Conservation (phyloP, 805 yeast genomes). For the Pichia thaimueangensis region DNA sequence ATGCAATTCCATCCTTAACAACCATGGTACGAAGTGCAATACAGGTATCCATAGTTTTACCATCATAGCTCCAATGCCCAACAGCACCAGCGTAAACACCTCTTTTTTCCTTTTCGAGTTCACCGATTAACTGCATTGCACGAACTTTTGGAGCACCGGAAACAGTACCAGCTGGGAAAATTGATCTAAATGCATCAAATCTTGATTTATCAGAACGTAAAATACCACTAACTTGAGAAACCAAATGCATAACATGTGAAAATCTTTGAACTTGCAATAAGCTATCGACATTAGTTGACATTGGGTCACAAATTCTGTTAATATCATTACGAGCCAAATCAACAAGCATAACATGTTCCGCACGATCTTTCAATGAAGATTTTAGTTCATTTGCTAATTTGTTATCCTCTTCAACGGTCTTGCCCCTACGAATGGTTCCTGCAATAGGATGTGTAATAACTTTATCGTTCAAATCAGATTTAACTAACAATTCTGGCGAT, state of each 20-base stretch:
- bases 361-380: slow-evolving; percentile 81
- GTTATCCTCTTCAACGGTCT: slow-evolving; percentile 88
- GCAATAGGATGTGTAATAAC: slow-evolving; percentile 96
- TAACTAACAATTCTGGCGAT: slow-evolving; percentile 89
- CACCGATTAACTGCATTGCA: slow-evolving; percentile 93
- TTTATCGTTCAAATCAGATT: slow-evolving; percentile 63
- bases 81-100: slow-evolving; percentile 99
- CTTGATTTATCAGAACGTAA: slow-evolving; percentile 77
- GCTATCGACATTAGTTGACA: slow-evolving; percentile 78
- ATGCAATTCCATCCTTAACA: slow-evolving; percentile 81
- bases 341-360: slow-evolving; percentile 98
- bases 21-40: slow-evolving; percentile 98
- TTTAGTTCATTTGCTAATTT: slow-evolving; percentile 66
- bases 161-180: slow-evolving; percentile 98
- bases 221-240: slow-evolving; percentile 90
- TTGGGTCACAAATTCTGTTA: slow-evolving; percentile 89
- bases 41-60: slow-evolving; percentile 94
- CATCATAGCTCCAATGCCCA: slow-evolving; percentile 96
- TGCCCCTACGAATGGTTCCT: slow-evolving; percentile 90
- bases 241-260: slow-evolving; percentile 95
- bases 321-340: slow-evolving; percentile 96
- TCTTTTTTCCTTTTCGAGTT: slow-evolving; percentile 83
- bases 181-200: slow-evolving; percentile 95
- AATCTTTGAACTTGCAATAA: slow-evolving; percentile 86
- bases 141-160: slow-evolving; percentile 97